Evolutionary conservation across 352 stramenopile species (phyloP), one percentile per base, ranked within the genome.

Genomic region (Halophytophthora batemanensis): DNA sequence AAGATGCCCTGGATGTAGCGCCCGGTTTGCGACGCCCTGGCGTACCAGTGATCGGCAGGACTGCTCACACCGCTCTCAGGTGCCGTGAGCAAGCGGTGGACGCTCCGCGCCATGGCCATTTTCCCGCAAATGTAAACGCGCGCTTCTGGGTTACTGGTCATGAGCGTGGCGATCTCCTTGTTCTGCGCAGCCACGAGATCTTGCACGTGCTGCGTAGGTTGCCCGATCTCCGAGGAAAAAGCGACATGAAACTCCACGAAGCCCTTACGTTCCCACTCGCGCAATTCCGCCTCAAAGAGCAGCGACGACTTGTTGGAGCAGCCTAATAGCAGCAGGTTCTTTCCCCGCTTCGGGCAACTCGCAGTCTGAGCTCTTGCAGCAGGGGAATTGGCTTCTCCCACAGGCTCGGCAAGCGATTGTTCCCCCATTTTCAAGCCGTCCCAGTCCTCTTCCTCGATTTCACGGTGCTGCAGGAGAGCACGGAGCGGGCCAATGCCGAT

Each of bases 401-500:
- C 13, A 45, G 34, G 19, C 19, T 43, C 28, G 6, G 33, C 6
- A 38, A 13, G 11, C 3, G n/a, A 5, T 13, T 38, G 11, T 4
- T 38, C 15, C 6, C 6, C 33, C 11, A 38, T 3, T 14, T 38
- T 38, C 3, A 3, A 17, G 33, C 33, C n/a, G 11, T 14, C 33
- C 15, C 11, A 17, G 33, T 38, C 22, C 17, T 21, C 35, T n/a
- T 29, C 40, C 34, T 61, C 53, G 14, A 59, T 18, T 47, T 69
- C 52, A 3, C 71, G 65, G 28, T 77, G 59, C 44, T 69, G 54
- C 2, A 82, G 54, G 6, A 77, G 50, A 15, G 62, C 65, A 18
- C 90, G 66, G 76, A 98, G 95, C 1, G 95, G 90, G 28, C 92
- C 93, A 21, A 98, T 76, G 5, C 96, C 94, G 8, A 95, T 97